Percentiles rank a stretch among this genome's conserved stretches.
These are phyloP conservation scores for Nadsonia fulvescens DNA, from an alignment of 805 yeast genomes.

Conservation along the genomic window DNA sequence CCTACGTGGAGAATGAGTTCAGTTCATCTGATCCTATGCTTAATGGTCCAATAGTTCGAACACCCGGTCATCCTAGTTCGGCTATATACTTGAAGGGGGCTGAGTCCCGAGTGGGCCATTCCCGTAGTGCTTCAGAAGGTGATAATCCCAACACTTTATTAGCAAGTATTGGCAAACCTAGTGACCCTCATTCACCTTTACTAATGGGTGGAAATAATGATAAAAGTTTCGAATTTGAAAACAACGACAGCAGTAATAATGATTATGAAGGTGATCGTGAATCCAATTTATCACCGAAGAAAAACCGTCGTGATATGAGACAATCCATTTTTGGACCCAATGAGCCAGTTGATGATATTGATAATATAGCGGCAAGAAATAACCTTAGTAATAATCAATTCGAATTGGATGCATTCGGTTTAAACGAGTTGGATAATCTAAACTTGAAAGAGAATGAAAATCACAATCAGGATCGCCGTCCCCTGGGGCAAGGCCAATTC, in stretches of 20 bases:
- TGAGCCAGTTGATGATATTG: constrained; percentile 11
- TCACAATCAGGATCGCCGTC: not conserved
- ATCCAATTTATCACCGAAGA: constrained; percentile 5
- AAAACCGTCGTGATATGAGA: constrained; percentile 13
- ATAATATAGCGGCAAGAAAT: constrained; percentile 8
- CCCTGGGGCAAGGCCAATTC: constrained; percentile 1
- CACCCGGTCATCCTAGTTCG: constrained; percentile 3
- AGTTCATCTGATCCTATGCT: constrained; percentile 1
- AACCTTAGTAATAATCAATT: not conserved
- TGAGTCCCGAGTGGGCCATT: constrained; percentile 10
- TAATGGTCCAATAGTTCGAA: constrained; percentile 2
- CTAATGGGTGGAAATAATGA: constrained; percentile 5
- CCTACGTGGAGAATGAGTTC: not conserved
- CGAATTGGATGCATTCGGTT: not conserved
- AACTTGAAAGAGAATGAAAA: not conserved
- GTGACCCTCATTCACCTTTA: constrained; percentile 14
- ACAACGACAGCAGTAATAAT: constrained; percentile 3
- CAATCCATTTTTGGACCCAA: constrained; percentile 11
- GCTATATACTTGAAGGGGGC: not conserved
- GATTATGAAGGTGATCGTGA: constrained; percentile 3
- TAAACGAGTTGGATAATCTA: not conserved
- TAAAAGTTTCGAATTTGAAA: constrained; percentile 2
- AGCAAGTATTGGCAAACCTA: constrained; percentile 10
- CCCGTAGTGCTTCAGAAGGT: constrained; percentile 19
- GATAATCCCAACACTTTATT: constrained; percentile 16